Conservation (phyloP, 2,329 filamentous ascomycete genomes). For the Pseudomassariella vexata region DNA sequence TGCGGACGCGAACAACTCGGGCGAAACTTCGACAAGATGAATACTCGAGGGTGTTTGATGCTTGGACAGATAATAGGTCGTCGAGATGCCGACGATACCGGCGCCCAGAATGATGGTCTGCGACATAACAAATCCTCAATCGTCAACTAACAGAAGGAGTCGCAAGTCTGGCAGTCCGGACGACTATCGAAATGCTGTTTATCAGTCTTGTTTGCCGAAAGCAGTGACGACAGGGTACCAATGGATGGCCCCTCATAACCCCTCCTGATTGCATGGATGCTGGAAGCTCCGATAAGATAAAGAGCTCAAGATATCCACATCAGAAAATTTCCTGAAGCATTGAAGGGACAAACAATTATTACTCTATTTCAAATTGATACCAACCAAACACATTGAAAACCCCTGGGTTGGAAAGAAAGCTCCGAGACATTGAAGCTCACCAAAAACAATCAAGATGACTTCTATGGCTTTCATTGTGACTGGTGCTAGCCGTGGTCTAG, state of each 20-base stretch:
- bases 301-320: too few relatives aligned
- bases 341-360: slow-evolving; percentile 1
- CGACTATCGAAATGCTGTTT: too few relatives aligned
- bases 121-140: too few relatives aligned
- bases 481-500: slow-evolving; percentile 59
- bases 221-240: slow-evolving; percentile 1
- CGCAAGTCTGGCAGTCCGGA: too few relatives aligned
- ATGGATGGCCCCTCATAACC: slow-evolving; percentile 3
- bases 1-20: slow-evolving; percentile 63
- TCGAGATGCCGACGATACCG: slow-evolving; percentile 65
- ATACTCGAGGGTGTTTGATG: slow-evolving; percentile 35
- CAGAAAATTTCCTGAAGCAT: too few relatives aligned
- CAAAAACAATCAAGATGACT: slow-evolving; percentile 30
- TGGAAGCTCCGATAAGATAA: slow-evolving; percentile 11
- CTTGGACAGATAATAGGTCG: slow-evolving; percentile 64
- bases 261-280: slow-evolving; percentile 1
- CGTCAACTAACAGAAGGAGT: too few relatives aligned
- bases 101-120: slow-evolving; percentile 62
- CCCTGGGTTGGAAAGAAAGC: too few relatives aligned
- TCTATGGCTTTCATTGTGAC: slow-evolving; percentile 66
- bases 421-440: too few relatives aligned
- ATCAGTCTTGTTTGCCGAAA: not conserved
- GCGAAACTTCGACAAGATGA: slow-evolving; percentile 40
- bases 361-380: not conserved
- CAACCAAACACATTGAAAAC: too few relatives aligned